A percentile compares a stretch with the other conserved stretches of the same genome.
These are phyloP conservation scores for Porogramme epimiltina DNA, from an alignment of 1,284 basidiomycete genomes.

Conservation along the genomic window DNA sequence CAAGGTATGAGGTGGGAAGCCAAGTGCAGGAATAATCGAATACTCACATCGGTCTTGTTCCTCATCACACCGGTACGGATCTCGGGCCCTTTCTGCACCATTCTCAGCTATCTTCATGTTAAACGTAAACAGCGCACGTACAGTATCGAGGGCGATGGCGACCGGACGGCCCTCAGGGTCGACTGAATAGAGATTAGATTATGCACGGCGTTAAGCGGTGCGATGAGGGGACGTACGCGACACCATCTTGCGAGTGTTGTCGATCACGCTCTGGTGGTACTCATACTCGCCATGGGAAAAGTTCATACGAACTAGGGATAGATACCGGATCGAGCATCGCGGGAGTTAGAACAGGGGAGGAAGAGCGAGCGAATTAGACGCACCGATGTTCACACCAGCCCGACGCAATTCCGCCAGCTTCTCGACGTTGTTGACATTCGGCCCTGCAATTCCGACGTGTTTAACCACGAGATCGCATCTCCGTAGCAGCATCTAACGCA, in stretches of 20 bases:
- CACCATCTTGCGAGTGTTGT: constrained; percentile 89
- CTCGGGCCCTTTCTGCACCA: constrained; percentile 91
- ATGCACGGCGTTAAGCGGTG: not conserved
- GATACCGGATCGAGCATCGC: constrained; percentile 3
- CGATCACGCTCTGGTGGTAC: constrained; percentile 96
- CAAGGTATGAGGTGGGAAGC: constrained; percentile 2
- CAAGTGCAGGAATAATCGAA: constrained; percentile 8
- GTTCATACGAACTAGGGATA: constrained; percentile 90
- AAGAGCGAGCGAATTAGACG: constrained; percentile 34
- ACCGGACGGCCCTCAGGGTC: constrained; percentile 84
- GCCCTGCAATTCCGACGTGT: constrained; percentile 51
- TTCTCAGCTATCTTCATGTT: not conserved
- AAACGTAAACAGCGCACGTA: constrained; percentile 36
- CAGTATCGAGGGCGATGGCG: constrained; percentile 97
- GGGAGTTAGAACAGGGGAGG: not conserved
- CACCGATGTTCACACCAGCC: constrained; percentile 95
- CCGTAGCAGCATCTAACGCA: constrained; percentile 34
- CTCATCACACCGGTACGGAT: constrained; percentile 97
- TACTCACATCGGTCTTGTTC: constrained; percentile 82
- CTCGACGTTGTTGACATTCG: constrained; percentile 90
- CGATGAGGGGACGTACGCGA: constrained; percentile 51
- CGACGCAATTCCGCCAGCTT: constrained; percentile 80
- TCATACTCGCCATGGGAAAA: constrained; percentile 97
- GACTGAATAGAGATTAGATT: constrained; percentile 17
- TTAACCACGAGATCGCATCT: constrained; percentile 13